These are phyloP conservation scores for Penicillium sp. DNA, from an alignment of 2,329 filamentous ascomycete genomes.

Conservation along the genomic window DNA sequence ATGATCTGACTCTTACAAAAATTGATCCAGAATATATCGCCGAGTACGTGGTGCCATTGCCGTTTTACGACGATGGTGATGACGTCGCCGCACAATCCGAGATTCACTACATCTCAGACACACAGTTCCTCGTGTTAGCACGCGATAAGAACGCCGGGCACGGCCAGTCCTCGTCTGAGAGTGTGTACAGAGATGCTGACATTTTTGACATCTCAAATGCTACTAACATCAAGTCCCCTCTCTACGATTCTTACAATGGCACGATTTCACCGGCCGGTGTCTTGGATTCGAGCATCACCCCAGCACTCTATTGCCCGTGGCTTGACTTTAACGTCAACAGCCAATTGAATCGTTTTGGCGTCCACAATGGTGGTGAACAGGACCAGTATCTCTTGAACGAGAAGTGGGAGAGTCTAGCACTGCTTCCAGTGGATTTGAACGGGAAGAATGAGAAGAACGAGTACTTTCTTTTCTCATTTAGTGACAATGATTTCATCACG, in stretches of 20 bases:
- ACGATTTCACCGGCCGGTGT: conserved; percentile 50
- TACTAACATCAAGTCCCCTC: conserved; percentile 56
- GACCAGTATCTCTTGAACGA: conserved; percentile 63
- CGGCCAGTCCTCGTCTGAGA: conserved; percentile 50
- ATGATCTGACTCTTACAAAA: conserved; percentile 50
- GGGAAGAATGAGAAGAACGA: conserved; percentile 47
- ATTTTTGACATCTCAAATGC: conserved; percentile 61
- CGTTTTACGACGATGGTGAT: conserved; percentile 50
- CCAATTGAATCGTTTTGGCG: conserved; percentile 61
- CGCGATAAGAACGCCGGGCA: conserved; percentile 61
- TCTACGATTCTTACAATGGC: conserved; percentile 35
- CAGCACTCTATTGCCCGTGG: conserved; percentile 62
- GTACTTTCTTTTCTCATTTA: conserved; percentile 65
- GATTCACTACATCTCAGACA: conserved; percentile 59
- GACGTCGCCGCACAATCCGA: conserved; percentile 65
- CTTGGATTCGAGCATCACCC: conserved; percentile 52
- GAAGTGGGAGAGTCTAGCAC: conserved; percentile 69
- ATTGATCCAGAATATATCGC: conserved; percentile 46
- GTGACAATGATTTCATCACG: conserved; percentile 73
- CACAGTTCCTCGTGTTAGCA: conserved; percentile 64
- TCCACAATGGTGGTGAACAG: conserved; percentile 64
- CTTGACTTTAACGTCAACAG: conserved; percentile 64
- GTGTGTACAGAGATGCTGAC: conserved; percentile 65
- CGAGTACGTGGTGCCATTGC: conserved; percentile 65
- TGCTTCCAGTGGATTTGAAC: conserved; percentile 55